Base-by-base conservation (phyloP, 2,329 filamentous ascomycete genomes). In the Tolypocladium album region DNA sequence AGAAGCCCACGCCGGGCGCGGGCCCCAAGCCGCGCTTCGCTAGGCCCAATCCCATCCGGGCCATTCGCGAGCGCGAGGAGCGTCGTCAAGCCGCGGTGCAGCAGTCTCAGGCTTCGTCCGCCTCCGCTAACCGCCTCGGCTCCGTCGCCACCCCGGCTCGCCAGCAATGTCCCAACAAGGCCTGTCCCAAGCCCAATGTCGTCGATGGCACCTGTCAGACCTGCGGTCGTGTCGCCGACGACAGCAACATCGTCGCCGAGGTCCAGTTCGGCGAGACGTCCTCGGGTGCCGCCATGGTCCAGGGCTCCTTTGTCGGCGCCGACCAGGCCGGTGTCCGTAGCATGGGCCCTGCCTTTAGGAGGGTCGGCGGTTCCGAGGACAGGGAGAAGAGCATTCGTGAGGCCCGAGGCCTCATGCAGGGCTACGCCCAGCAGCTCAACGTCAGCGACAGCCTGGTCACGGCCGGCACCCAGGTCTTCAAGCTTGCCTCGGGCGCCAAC, bases 201-300 rank as follows among this genome's bases (percentile, higher is more conserved):
- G 77, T 82, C 58, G 84, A 87, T 65, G 85, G 85, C 43, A 82
- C 90, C 65, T 97, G 94, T 75, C 84, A 86, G 62, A 88, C 85
- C 55, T 97, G 94, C 73, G 93, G 92, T 81, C 87, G 85, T 62
- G 85, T 96, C 65, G 84, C 93, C 60, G 88, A 89, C 66, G 89
- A 95, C 70, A 87, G 86, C 70, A 92, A 95, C 69, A 96, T 97
- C 63, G 92, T 97, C 61, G 85, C 91, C 56, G 94, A 99, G 72
- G 85, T 97, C 63, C 88, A 88, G 27, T 99, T 97, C 69, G 92
- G 92, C 64, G 93, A 99, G 77, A 88, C 86, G 36, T 85, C 90
- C 0, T 87, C 85, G 40, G 94, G 94, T 68, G 91, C 90, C 56
- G 92, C 93, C 58, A 84, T 95, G 57, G 91, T 97, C 22, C 91